Percentiles rank a stretch among this genome's conserved stretches.
Evolutionary conservation across 164 flowering plant genomes (phyloP).

Genomic region (Santalum album): DNA sequence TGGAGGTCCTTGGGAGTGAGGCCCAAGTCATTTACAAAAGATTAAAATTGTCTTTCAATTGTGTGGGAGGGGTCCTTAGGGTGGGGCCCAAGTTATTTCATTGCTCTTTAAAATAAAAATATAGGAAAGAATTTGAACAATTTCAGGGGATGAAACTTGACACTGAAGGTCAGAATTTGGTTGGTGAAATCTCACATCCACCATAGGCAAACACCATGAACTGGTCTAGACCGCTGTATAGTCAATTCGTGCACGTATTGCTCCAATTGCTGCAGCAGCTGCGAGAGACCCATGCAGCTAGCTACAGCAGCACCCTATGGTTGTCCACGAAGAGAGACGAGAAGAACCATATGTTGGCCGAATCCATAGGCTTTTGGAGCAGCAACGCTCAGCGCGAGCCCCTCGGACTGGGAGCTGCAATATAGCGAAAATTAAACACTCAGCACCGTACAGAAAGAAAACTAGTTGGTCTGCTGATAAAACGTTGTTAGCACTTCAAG

Average conservation of each 20-base stretch:
- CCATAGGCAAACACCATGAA: slow-evolving; percentile 93
- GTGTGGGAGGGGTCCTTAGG: no score
- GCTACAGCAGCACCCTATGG: slow-evolving; percentile 95
- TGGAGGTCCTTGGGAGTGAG: no score
- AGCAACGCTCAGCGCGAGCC: slow-evolving; percentile 90
- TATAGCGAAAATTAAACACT: background rate
- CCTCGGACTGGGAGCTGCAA: slow-evolving; percentile 83
- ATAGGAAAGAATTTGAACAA: no score
- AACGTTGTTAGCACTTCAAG: no score
- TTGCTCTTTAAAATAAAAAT: no score
- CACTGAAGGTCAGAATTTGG: no score
- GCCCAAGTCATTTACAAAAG: no score
- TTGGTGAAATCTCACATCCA: no score
- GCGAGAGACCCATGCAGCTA: slow-evolving; percentile 76
- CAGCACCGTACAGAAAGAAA: background rate
- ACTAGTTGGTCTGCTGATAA: no score
- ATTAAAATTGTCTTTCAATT: no score
- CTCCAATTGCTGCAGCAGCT: slow-evolving; percentile 72
- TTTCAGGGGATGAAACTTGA: no score
- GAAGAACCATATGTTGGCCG: slow-evolving; percentile 88
- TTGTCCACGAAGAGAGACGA: slow-evolving; percentile 86
- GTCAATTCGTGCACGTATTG: slow-evolving; percentile 80
- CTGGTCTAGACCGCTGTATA: slow-evolving; percentile 81
- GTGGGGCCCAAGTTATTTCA: no score
- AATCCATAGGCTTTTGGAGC: slow-evolving; percentile 95